Evolutionary conservation across 2,329 filamentous ascomycete genomes (phyloP).

Genomic region (Diaporthe citri): DNA sequence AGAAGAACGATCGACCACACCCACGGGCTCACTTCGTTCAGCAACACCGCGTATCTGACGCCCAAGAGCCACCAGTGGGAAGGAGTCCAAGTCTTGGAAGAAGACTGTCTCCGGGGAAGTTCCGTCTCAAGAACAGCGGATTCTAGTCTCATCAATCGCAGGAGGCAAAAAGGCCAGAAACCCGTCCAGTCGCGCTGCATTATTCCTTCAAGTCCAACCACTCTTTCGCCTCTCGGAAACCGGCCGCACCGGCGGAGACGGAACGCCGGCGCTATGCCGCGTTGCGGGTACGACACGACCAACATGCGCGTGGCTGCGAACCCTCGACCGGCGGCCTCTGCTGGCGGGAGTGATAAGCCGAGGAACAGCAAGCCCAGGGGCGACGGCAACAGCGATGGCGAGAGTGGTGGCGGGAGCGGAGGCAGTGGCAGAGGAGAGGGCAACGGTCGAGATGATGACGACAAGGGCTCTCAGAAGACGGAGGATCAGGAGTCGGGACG

Average conservation of each 20-base stretch:
- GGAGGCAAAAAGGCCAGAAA: background rate
- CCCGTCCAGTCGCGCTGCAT: background rate
- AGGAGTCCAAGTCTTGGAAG: background rate
- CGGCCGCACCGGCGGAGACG: background rate
- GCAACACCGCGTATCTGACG: no score
- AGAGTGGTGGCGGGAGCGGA: background rate
- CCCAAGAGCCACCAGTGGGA: background rate
- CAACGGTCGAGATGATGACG: background rate
- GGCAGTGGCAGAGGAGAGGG: background rate
- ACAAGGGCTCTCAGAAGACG: background rate
- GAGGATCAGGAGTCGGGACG: background rate
- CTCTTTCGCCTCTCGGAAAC: background rate
- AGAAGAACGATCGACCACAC: background rate
- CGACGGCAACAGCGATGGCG: background rate
- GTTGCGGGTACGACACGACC: constrained; percentile 37
- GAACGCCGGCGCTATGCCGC: constrained; percentile 17
- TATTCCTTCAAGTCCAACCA: background rate
- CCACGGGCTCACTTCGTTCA: background rate
- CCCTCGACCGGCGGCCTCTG: constrained; percentile 8
- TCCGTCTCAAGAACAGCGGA: background rate
- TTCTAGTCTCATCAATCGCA: background rate
- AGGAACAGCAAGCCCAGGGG: background rate
- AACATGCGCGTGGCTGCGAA: constrained; percentile 26
- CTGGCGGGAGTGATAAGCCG: background rate
- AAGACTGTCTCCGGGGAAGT: background rate